Base-by-base conservation (phyloP, 495 filamentous ascomycete species). In the Aspergillus cristatus region DNA sequence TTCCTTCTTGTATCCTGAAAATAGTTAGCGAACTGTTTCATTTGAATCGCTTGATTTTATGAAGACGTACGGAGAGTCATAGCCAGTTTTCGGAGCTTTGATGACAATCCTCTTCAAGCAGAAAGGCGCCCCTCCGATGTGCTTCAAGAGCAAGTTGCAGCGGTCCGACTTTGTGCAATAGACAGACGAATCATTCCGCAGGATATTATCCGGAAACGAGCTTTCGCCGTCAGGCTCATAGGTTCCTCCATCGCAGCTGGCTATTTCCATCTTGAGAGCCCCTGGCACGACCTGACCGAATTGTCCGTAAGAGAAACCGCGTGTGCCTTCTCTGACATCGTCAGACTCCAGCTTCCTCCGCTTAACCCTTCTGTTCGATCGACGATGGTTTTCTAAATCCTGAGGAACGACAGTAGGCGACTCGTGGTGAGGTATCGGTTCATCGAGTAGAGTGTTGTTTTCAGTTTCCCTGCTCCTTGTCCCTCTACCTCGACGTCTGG, bases 241-340 rank as follows among this genome's bases (percentile, higher is more conserved):
- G 14, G 78, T 72, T 1, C 88, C 90, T 34, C 89, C 90, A 61
- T 96, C 90, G 50, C 88, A 97, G 67, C 76, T 86, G 13, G 79
- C 75, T 36, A 95, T 74, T 52, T 91, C 82, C 85, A 95, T 88
- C 40, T 72, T 78, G 40, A 95, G 58, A 42, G 73, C 67, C 10
- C 86, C 86, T 0, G 86, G 73, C 24, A 88, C 81, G 5, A 89
- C 81, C 51, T 94, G 87, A 13, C 88, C 88, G 51, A 77, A 83
- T 46, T 78, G 75, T 1, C 86, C 88, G 44, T 94, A 94, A 38
- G 71, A 76, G 37, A 89, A 81, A 3, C 71, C 73, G 33, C 67
- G 66, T 15, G 74, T 67, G 11, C 66, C 68, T 24, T 72, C 58
- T 6, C 60, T 51, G 8, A 65, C 46, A 38, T 65, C 67, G 37